These are phyloP conservation scores for Diplotaxis tenuifolia DNA, from an alignment of 345 rosid species.

Conservation along the genomic window DNA sequence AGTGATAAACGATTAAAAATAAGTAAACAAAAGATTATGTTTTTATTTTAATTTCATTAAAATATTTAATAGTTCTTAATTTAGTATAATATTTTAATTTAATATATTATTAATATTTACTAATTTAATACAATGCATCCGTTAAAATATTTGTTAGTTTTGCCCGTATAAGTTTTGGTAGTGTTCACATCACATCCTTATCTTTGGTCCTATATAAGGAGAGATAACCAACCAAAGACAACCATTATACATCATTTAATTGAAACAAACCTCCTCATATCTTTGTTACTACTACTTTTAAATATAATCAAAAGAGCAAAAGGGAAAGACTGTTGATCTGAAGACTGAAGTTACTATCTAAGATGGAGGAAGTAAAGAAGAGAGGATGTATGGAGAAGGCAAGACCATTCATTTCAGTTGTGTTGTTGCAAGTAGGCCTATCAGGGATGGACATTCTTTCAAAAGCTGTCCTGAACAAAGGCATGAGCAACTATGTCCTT, in stretches of 20 bases:
- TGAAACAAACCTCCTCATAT: background rate
- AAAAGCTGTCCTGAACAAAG: slow-evolving; percentile 73
- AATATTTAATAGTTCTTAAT: background rate
- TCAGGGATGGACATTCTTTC: slow-evolving; percentile 85
- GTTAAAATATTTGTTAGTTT: background rate
- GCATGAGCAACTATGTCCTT: slow-evolving; percentile 82
- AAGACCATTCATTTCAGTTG: slow-evolving; percentile 63
- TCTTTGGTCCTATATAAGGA: slow-evolving; percentile 31
- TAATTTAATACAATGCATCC: background rate
- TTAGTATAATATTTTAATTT: background rate
- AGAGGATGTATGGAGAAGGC: slow-evolving; percentile 33
- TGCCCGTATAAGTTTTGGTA: slow-evolving; percentile 19
- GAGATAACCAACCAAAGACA: slow-evolving; percentile 24
- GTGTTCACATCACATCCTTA: slow-evolving; percentile 27
- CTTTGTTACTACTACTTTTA: background rate
- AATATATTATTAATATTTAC: background rate
- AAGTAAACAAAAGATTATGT: background rate
- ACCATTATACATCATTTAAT: slow-evolving; percentile 17
- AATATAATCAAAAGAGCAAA: background rate
- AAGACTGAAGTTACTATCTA: background rate
- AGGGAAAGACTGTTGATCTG: background rate
- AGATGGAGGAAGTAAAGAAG: slow-evolving; percentile 31
- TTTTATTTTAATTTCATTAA: background rate
- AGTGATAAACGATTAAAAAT: background rate
- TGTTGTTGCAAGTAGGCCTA: slow-evolving; percentile 75